Conservation (phyloP, 2,329 filamentous ascomycete genomes). For the Phialophora macrospora region DNA sequence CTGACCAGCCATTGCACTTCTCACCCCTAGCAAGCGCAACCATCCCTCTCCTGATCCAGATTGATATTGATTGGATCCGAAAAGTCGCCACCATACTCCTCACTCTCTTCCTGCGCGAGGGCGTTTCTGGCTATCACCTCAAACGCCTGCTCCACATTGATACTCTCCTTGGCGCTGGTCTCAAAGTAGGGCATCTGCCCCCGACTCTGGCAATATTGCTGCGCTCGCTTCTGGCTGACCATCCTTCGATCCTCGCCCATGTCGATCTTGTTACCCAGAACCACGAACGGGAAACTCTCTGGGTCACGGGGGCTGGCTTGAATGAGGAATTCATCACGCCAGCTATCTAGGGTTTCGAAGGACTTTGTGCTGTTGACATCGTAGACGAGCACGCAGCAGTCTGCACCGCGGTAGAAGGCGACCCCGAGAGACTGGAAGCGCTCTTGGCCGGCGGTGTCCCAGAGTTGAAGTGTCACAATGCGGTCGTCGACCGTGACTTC, state of each 20-base stretch:
- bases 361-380: conserved; percentile 99
- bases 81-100: conserved; percentile 97
- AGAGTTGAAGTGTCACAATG: conserved; percentile 99
- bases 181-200: conserved; percentile 98
- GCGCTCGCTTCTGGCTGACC: conserved; percentile 93
- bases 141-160: conserved; percentile 92
- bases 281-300: conserved; percentile 97
- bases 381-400: conserved; percentile 97
- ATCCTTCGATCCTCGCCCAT: conserved; percentile 97
- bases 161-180: conserved; percentile 97
- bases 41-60: conserved; percentile 89
- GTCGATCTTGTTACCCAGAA: conserved; percentile 98
- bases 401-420: conserved; percentile 94
- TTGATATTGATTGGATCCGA: conserved; percentile 98
- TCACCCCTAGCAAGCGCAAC: conserved; percentile 78
- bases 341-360: conserved; percentile 97
- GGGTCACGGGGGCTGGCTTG: conserved; percentile 96
- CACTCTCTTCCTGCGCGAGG: conserved; percentile 92
- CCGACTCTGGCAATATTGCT: conserved; percentile 97
- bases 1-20: background rate
- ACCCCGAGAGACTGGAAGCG: conserved; percentile 96
- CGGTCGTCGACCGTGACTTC: conserved; percentile 97
- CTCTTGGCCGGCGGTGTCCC: conserved; percentile 97
- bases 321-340: conserved; percentile 97
- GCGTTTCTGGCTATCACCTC: conserved; percentile 95